A percentile compares a stretch with the other conserved stretches of the same genome.
Evolutionary conservation across 164 flowering plant species (phyloP).

Genomic region (Aristolochia fimbriata): DNA sequence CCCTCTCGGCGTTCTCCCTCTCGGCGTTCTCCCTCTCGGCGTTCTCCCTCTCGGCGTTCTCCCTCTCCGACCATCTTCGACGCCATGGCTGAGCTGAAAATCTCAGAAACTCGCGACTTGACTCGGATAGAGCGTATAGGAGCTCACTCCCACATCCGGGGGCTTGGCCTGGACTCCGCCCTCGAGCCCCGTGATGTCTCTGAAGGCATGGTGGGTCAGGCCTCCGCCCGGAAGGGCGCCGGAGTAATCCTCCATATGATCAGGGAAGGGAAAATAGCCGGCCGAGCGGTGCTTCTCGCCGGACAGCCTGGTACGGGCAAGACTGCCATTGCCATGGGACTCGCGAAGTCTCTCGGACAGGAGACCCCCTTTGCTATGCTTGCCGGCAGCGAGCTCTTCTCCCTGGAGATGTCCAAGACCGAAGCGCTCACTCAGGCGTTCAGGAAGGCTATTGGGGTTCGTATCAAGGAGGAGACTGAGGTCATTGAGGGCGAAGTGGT

Average conservation of each 20-base stretch:
- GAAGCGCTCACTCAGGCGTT: conserved; percentile 84
- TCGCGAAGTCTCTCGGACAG: conserved; percentile 79
- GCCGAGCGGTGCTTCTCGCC: conserved; percentile 79
- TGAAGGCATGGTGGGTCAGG: conserved; percentile 93
- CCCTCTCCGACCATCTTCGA: not conserved
- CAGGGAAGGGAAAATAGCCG: conserved; percentile 77
- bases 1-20: too few species aligned
- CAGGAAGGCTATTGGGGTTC: conserved; percentile 78
- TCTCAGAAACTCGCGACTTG: conserved; percentile 74
- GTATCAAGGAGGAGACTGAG: conserved; percentile 91
- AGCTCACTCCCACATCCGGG: conserved; percentile 96
- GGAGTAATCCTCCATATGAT: conserved; percentile 93
- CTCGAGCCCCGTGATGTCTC: conserved; percentile 72
- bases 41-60: too few species aligned
- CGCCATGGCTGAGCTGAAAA: conserved; percentile 73
- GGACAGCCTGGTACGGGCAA: conserved; percentile 97
- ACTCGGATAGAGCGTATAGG: conserved; percentile 93
- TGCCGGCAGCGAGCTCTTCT: conserved; percentile 78
- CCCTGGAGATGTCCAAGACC: conserved; percentile 86
- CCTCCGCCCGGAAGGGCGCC: conserved; percentile 78
- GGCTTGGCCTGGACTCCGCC: conserved; percentile 85
- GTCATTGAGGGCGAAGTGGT: conserved; percentile 90
- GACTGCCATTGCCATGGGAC: conserved; percentile 95
- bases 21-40: too few species aligned
- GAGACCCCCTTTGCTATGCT: conserved; percentile 94